Evolutionary conservation across 2,329 filamentous ascomycete species (phyloP), one percentile per base, ranked within the genome.

Genomic region (Dactylellina sp.): DNA sequence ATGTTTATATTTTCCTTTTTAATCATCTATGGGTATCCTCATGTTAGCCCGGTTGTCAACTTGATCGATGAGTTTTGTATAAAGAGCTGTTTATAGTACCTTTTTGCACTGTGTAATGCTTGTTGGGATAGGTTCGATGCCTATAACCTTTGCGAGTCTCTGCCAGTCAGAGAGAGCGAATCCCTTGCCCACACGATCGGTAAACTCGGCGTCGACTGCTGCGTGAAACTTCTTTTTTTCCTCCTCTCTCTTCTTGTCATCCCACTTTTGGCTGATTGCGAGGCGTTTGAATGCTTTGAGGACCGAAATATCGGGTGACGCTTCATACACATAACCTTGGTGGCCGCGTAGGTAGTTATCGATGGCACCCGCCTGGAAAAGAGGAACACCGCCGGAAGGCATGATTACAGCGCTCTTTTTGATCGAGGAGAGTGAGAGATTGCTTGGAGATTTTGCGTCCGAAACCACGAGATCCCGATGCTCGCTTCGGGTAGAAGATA

Each of bases 1-100:
- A 72, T 72, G 16, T 72, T 72, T 35, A 72, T 72, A 28, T 72
- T 65, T 28, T 72, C 68, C 32, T 65, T 60, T 20, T 55, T 49
- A n/a, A 72, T 72, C 24, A 22, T 35, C 68, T 72, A 42, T 11
- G 1, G 1, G 16, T 2, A 20, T 32, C 5, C 18, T 7, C 4
- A 32, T 37, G 18, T 40, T 18, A 37, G 28, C 16, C 20, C 7
- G 20, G 28, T 35, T 20, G 2, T 52, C 24, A 50, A 12, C 16
- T 47, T n/a, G n/a, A n/a, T n/a, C n/a, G n/a, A n/a, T n/a, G n/a
- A n/a, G n/a, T n/a, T n/a, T n/a, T n/a, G n/a, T n/a, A n/a, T n/a
- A n/a, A n/a, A n/a, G n/a, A n/a, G n/a, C n/a, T n/a, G n/a, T n/a
- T 20, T 28, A 53, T 37, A 25, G 12, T 49, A 72, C 68, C 53